phyloP scores from a whole-genome alignment of 163 green algal genomes.

The Volvox carteri region DNA sequence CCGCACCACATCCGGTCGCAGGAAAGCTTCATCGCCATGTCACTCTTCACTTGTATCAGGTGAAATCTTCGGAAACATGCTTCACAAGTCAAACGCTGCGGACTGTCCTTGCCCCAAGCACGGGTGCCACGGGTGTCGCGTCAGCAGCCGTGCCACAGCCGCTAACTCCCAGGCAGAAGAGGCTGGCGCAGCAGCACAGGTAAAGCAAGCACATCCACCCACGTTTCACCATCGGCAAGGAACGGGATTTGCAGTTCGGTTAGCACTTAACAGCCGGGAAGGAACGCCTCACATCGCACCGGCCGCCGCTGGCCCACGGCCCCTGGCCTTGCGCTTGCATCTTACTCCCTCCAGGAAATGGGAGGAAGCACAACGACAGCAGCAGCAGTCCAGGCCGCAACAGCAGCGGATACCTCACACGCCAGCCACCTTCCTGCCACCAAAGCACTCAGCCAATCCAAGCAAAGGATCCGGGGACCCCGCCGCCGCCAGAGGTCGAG shows the following conservation, averaged over 20 bases:
- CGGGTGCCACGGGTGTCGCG: neutral
- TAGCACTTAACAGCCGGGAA: neutral
- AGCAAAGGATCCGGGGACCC: neutral
- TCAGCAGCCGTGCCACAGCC: neutral
- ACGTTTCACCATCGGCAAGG: neutral
- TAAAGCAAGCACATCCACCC: neutral
- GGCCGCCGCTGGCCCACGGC: neutral
- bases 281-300: neutral
- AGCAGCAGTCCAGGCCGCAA: neutral
- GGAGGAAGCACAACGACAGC: conserved; percentile 22
- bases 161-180: conserved; percentile 6
- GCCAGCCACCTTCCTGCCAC: neutral
- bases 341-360: conserved; percentile 24
- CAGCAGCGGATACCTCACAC: conserved; percentile 11
- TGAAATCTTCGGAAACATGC: neutral
- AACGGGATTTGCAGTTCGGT: neutral
- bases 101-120: neutral
- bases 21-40: neutral
- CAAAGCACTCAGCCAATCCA: neutral
- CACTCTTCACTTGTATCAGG: neutral
- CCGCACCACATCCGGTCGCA: too few species aligned
- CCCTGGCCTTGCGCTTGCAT: neutral
- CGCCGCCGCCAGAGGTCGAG: neutral
- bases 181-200: conserved; percentile 32
- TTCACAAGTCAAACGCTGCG: neutral